Percentiles rank a stretch among this genome's conserved stretches.
These are phyloP conservation scores for Russula emetica DNA, from an alignment of 768 basidiomycete genomes.

Conservation along the genomic window DNA sequence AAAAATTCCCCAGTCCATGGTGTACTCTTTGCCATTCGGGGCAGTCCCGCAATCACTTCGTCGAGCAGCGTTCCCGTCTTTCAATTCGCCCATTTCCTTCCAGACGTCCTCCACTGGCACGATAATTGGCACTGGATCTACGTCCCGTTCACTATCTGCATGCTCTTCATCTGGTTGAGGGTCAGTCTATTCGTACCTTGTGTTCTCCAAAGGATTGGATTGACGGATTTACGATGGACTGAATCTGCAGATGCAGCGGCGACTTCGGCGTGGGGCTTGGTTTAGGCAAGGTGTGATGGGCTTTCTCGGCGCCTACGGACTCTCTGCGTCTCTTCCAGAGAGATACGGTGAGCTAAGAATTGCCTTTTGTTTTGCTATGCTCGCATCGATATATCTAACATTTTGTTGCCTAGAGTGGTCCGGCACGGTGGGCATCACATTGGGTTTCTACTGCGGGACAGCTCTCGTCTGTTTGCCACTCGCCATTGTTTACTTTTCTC, in stretches of 20 bases:
- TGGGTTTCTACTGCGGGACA: constrained; percentile 15
- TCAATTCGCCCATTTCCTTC: constrained; percentile 2
- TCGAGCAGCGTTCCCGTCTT: constrained; percentile 9
- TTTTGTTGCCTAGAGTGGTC: constrained; percentile 6
- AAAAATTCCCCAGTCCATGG: neutral
- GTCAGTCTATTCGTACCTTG: neutral
- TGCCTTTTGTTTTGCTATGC: neutral
- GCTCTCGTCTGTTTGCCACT: constrained; percentile 17
- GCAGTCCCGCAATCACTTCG: constrained; percentile 1
- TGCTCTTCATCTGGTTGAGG: neutral
- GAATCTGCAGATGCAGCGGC: neutral
- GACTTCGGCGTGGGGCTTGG: neutral
- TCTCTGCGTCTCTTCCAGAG: neutral
- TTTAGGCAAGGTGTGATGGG: neutral
- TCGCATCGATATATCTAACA: neutral
- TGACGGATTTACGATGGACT: neutral
- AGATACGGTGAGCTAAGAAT: neutral
- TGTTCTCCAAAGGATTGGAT: neutral
- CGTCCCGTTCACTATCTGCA: neutral
- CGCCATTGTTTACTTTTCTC: neutral
- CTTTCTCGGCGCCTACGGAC: constrained; percentile 6
- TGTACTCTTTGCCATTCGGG: neutral
- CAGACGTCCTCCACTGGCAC: neutral
- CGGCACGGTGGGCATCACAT: constrained; percentile 1
- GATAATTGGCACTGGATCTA: constrained; percentile 8